A percentile compares a stretch with the other conserved stretches of the same genome.
phyloP scores from a whole-genome alignment of 768 basidiomycete species.

The Filobasidium wieringae region DNA sequence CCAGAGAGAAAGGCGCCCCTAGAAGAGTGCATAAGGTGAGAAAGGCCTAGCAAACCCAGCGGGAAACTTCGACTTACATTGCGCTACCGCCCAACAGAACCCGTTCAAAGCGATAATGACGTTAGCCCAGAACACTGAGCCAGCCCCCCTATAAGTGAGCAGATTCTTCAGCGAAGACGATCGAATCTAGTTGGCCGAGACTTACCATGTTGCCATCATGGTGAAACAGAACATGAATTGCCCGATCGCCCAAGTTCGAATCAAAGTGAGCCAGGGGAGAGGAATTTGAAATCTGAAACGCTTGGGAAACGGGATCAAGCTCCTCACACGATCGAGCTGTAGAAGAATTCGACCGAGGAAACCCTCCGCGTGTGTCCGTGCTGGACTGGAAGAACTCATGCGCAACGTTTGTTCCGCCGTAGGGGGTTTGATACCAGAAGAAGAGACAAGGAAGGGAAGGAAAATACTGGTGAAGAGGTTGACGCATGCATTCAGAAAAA shows the following conservation, averaged over 20 bases:
- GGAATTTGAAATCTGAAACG: conserved; percentile 23
- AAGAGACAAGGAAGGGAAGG: conserved; percentile 52
- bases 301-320: conserved; percentile 2
- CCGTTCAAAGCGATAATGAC: conserved; percentile 66
- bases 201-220: conserved; percentile 77
- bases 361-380: background rate
- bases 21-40: background rate
- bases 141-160: conserved; percentile 50
- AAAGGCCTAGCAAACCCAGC: background rate
- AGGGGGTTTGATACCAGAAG: conserved; percentile 20
- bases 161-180: too few relatives aligned
- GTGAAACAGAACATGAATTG: conserved; percentile 61
- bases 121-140: conserved; percentile 59
- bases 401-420: conserved; percentile 1
- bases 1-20: conserved; percentile 72
- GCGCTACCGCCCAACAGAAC: conserved; percentile 82
- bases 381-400: background rate
- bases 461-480: conserved; percentile 57
- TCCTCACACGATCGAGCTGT: conserved; percentile 7
- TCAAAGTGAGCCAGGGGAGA: conserved; percentile 33
- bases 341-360: conserved; percentile 1
- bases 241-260: conserved; percentile 59
- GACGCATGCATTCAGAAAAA: conserved; percentile 65
- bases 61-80: conserved; percentile 44
- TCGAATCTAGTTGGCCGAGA: too few relatives aligned